Base-by-base conservation (phyloP, 805 yeast genomes). In the Wickerhamiella brachini region DNA sequence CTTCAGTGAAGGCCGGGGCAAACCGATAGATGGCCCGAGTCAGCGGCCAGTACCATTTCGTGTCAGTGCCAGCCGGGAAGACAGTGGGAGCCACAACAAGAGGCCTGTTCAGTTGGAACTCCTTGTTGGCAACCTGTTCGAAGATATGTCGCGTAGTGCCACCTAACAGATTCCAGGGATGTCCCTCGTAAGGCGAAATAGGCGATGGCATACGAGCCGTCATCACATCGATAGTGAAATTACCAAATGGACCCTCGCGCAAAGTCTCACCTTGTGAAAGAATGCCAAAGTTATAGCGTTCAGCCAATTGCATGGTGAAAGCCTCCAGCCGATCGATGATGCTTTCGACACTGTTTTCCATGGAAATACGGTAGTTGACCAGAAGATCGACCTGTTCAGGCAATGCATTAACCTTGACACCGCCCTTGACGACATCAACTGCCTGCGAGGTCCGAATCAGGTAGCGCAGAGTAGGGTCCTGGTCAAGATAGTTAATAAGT, bases 21-120 rank as follows among this genome's bases (percentile, higher is more conserved):
- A 72, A 79, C 52, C 89, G 71, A 68, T 71, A 83, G 49, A 83
- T 80, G 59, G 81, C 75, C 38, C 70, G 64, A 2, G 83, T 75
- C 57, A 83, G 66, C 44, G 66, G 61, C 87, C 86, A 81, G 65
- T 80, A 83, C 59, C 75, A 71, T 52, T 71, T 68, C 5, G 88
- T 82, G 60, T 83, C 89, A 2, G 89, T 83, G 64, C 81, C 82
- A 20, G 82, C 88, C 2, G 83, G 71, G 73, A 78, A 75, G 42
- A 82, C 62, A 23, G 75, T 68, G 2, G 88, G 86, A 2, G 83
- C 71, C 15, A 78, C 72, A 43, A 77, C 56, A 15, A 71, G 61
- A n/a, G 64, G 52, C n/a, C 70, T 62, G 20, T 65, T 68, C 18
- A 22, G 31, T 12, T 48, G 48, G 43, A 52, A 55, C 20, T 56